A percentile compares a stretch with the other conserved stretches of the same genome.
phyloP scores from a whole-genome alignment of 1,284 basidiomycete species.

The Cryptococcus hybrid region DNA sequence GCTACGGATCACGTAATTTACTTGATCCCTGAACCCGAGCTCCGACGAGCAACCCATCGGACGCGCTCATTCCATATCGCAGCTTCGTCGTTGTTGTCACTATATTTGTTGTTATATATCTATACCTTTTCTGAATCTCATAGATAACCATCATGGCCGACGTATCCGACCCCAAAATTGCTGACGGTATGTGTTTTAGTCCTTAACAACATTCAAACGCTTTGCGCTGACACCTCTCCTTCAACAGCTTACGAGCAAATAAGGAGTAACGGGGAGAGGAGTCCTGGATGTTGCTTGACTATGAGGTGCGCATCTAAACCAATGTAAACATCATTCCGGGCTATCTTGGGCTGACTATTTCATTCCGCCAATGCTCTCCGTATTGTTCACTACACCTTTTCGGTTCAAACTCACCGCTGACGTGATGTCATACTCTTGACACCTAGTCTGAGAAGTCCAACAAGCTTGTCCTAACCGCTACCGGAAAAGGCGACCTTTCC shows the following conservation, averaged over 20 bases:
- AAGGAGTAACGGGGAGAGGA: conserved; percentile 74
- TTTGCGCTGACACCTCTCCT: not conserved
- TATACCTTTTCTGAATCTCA: no score
- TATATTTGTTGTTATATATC: no score
- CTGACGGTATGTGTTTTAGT: conserved; percentile 59
- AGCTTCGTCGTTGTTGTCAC: no score
- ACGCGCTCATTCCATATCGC: no score
- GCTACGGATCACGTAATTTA: no score
- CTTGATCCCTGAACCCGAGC: no score
- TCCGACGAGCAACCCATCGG: no score
- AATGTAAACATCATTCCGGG: not conserved
- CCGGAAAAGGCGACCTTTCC: conserved; percentile 71
- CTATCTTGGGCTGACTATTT: not conserved
- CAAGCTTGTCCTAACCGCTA: conserved; percentile 70
- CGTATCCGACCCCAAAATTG: conserved; percentile 71
- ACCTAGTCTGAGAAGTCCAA: conserved; percentile 73
- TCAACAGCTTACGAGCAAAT: conserved; percentile 77
- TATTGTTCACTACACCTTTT: no score
- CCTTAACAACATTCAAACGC: not conserved
- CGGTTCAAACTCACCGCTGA: no score
- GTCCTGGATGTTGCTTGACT: conserved; percentile 83
- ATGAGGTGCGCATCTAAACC: conserved; percentile 59
- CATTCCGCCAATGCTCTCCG: no score
- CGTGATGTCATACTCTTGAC: no score
- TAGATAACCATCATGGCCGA: conserved; percentile 64